Evolutionary conservation across 2,329 filamentous ascomycete species (phyloP).

Genomic region (Aurifilum marmelostoma): DNA sequence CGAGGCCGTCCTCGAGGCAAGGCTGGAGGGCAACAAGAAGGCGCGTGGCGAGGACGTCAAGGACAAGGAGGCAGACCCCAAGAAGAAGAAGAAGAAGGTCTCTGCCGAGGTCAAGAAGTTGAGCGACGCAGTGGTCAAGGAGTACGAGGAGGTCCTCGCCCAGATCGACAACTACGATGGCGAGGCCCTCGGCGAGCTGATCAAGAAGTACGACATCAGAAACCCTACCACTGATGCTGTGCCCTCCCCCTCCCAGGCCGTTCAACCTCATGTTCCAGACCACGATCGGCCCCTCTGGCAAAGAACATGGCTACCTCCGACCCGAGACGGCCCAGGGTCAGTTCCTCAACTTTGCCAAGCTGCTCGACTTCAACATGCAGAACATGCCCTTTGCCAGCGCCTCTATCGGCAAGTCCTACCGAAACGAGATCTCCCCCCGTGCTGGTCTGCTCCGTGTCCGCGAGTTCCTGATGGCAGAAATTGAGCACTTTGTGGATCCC

Average conservation of each 20-base stretch:
- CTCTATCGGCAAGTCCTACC: constrained; percentile 96
- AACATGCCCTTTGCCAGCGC: constrained; percentile 97
- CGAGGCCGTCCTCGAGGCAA: constrained; percentile 85
- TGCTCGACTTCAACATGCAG: constrained; percentile 94
- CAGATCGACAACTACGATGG: constrained; percentile 95
- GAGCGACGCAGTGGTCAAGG: constrained; percentile 80
- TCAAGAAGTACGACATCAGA: constrained; percentile 87
- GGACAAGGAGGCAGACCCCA: constrained; percentile 71
- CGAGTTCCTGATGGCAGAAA: constrained; percentile 98
- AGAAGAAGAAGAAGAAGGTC: constrained; percentile 84
- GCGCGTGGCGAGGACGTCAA: constrained; percentile 82
- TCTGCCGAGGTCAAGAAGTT: constrained; percentile 80
- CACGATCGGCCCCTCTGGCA: constrained; percentile 88
- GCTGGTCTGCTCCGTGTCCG: constrained; percentile 90
- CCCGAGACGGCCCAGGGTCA: constrained; percentile 98
- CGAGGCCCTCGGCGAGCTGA: constrained; percentile 81
- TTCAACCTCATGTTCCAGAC: constrained; percentile 99
- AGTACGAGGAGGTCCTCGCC: constrained; percentile 90
- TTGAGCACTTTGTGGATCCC: constrained; percentile 97
- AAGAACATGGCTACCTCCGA: constrained; percentile 80
- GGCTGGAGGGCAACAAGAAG: constrained; percentile 89
- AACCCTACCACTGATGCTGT: constrained; percentile 81
- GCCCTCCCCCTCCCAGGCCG: constrained; percentile 77
- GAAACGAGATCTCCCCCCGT: constrained; percentile 95
- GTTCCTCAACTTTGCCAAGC: constrained; percentile 95